A percentile compares a stretch with the other conserved stretches of the same genome.
Evolutionary conservation across 1,139 yeast species (phyloP).

Genomic region (Tardiomyces blankii): DNA sequence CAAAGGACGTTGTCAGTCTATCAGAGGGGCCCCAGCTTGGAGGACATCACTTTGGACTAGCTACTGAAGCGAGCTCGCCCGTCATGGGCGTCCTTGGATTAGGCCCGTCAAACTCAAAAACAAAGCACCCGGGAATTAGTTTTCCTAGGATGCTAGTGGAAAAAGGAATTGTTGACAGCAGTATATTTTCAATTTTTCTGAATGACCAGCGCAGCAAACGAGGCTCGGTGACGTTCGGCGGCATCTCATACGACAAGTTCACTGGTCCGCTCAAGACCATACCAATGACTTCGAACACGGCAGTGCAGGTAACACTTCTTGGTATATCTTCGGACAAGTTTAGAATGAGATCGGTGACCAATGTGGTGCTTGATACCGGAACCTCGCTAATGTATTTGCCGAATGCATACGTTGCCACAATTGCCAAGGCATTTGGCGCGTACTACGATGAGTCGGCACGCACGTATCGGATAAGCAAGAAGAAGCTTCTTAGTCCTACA

Average conservation of each 20-base stretch:
- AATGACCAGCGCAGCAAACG: conserved; percentile 27
- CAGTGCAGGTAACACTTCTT: neutral
- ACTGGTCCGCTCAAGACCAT: conserved; percentile 35
- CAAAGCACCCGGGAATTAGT: conserved; percentile 34
- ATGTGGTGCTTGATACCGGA: conserved; percentile 45
- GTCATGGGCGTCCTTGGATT: conserved; percentile 11
- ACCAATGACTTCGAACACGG: conserved; percentile 17
- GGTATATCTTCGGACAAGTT: neutral
- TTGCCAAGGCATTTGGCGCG: conserved; percentile 20
- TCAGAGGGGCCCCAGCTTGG: neutral
- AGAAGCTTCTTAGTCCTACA: conserved; percentile 26
- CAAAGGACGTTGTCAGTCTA: conserved; percentile 9
- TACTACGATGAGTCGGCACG: neutral
- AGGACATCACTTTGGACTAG: conserved; percentile 12
- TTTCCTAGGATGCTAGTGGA: conserved; percentile 44
- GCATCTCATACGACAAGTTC: conserved; percentile 43
- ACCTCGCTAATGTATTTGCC: conserved; percentile 42
- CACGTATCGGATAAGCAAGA: conserved; percentile 4
- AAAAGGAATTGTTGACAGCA: conserved; percentile 40
- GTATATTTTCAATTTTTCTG: conserved; percentile 43
- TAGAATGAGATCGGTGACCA: conserved; percentile 3
- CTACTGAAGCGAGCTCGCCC: neutral
- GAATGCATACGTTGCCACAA: conserved; percentile 22
- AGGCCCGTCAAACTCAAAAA: conserved; percentile 16
- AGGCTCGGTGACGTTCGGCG: conserved; percentile 48